Base-by-base conservation (phyloP, 1,284 basidiomycete genomes). In the Pyrrhoderma lamaoense region DNA sequence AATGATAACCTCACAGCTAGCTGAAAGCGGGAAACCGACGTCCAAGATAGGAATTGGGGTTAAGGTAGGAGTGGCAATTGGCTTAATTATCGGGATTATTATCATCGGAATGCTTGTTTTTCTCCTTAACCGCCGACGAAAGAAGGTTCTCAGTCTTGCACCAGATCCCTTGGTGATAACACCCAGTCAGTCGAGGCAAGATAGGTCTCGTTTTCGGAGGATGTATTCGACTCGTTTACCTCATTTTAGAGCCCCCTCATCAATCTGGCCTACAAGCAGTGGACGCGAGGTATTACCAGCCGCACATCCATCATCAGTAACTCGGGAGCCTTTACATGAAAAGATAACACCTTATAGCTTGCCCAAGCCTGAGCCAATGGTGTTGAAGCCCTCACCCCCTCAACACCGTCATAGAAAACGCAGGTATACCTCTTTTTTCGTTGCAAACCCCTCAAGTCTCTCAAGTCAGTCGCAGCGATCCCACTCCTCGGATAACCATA, bases 391-490 rank as follows among this genome's bases (percentile, higher is more conserved):
- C 9, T 38, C 11, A 7, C 13, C 7, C 44, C 50, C 3, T 40
- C 50, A 8, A 31, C 45, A 27, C 34, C 49, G 35, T 45, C 16
- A 48, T 23, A 39, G 8, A 14, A 14, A 9, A 14, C 36, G 16
- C 8, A 45, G 34, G 18, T 9, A 25, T 21, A 39, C 45, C 5
- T n/a, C 23, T n/a, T 52, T 52, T 25, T 46, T 52, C 45, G 37
- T 52, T 13, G 16, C 38, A 16, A 52, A 52, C 23, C 51, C 51
- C 14, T 52, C 51, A 13, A 46, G 43, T 31, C 50, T 19, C 25
- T 51, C 50, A 18, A 42, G 45, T 23, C 51, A 45, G 2, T 47
- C 51, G 0, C 35, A 21, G 19, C 8, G 36, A 16, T 52, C 51
- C 3, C 45, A 13, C 5, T 47, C 51, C 13, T 14, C 34, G 3